Evolutionary conservation across 2,329 filamentous ascomycete genomes (phyloP).

Genomic region (Cordyceps tenuipes): DNA sequence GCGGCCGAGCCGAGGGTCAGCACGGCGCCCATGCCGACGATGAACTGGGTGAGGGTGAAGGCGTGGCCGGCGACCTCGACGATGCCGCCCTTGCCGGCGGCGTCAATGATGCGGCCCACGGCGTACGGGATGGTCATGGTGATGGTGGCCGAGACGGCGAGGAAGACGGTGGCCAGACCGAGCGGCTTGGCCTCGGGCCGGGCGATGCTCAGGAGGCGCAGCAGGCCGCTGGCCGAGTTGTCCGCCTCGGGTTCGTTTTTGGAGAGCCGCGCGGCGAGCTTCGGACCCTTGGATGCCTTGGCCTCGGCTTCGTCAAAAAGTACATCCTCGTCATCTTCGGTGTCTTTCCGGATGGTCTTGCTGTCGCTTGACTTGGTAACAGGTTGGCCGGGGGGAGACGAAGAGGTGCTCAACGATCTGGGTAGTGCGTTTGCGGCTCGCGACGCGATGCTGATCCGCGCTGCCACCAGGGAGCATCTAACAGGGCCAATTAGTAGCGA

Average conservation of each 20-base stretch:
- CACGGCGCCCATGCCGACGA: conserved; percentile 65
- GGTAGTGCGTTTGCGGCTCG: neutral
- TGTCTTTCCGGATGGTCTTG: conserved; percentile 50
- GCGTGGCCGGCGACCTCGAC: conserved; percentile 71
- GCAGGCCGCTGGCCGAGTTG: conserved; percentile 60
- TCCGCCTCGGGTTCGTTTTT: conserved; percentile 61
- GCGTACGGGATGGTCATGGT: conserved; percentile 97
- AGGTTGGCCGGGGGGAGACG: neutral
- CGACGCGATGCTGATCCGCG: neutral
- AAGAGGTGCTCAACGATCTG: neutral
- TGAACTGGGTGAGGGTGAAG: conserved; percentile 79
- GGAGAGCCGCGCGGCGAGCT: conserved; percentile 76
- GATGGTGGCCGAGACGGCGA: conserved; percentile 85
- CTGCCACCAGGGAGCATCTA: neutral
- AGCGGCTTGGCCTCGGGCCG: conserved; percentile 75
- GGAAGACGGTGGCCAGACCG: conserved; percentile 67
- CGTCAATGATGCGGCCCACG: conserved; percentile 89
- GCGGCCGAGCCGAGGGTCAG: conserved; percentile 77
- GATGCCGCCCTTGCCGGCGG: conserved; percentile 65
- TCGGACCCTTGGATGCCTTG: conserved; percentile 56
- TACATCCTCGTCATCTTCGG: conserved; percentile 59
- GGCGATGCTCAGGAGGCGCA: conserved; percentile 83
- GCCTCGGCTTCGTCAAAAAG: conserved; percentile 28
- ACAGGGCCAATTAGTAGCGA: neutral
- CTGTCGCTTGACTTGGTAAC: conserved; percentile 13